These are phyloP conservation scores for Aspergillus hancockii DNA, from an alignment of 495 filamentous ascomycete genomes.

Conservation along the genomic window DNA sequence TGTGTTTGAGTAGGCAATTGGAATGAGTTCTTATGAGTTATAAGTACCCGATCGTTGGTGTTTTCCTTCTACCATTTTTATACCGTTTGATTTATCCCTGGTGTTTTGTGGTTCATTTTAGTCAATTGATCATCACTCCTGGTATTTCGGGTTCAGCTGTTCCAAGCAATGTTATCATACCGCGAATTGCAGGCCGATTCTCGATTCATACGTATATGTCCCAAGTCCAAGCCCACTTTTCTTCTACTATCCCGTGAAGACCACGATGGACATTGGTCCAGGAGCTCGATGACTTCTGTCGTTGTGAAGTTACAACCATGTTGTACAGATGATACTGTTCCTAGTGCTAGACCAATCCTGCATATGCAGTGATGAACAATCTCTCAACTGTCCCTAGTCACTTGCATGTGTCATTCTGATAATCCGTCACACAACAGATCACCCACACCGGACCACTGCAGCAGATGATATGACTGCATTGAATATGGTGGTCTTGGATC, in stretches of 20 bases:
- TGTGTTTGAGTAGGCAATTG: not conserved
- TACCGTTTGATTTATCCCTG: not conserved
- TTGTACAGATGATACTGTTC: not conserved
- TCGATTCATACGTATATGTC: not conserved
- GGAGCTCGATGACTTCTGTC: not conserved
- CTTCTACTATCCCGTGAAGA: not conserved
- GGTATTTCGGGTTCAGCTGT: not conserved
- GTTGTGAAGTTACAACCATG: not conserved
- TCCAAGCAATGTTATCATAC: not conserved
- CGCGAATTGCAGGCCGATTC: not conserved
- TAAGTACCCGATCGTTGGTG: not conserved
- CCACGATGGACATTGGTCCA: not conserved
- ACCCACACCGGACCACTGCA: not conserved
- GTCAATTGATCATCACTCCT: not conserved
- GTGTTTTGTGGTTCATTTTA: not conserved
- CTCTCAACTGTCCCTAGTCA: not conserved
- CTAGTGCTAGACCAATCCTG: not conserved
- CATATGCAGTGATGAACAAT: not conserved
- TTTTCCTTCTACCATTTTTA: not conserved
- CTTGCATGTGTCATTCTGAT: conserved; percentile 1
- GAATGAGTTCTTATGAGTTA: not conserved
- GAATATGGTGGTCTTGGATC: not conserved
- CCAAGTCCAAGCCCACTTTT: too few relatives aligned
- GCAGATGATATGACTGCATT: not conserved
- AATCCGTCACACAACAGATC: not conserved